Conservation (phyloP, 495 filamentous ascomycete species). For the Annulohypoxylon nitens region DNA sequence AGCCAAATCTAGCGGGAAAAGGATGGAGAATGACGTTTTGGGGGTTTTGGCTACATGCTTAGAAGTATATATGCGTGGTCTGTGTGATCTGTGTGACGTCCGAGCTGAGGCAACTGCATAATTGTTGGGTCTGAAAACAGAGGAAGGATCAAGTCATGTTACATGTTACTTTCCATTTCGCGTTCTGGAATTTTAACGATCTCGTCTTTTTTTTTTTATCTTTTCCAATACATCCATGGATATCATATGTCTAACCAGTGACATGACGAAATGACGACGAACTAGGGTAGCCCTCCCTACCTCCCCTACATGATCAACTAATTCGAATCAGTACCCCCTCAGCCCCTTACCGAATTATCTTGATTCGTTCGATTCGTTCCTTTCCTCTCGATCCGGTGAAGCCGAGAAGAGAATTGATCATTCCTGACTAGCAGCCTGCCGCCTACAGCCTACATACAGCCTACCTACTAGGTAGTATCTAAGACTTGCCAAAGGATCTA, state of each 20-base stretch:
- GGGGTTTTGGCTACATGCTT: neutral
- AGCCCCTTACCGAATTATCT: conserved; percentile 17
- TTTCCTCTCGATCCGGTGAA: conserved; percentile 30
- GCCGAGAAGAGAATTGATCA: conserved; percentile 20
- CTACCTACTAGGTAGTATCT: neutral
- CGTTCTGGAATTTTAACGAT: conserved; percentile 4
- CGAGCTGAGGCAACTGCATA: conserved; percentile 16
- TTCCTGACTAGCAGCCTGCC: conserved; percentile 4
- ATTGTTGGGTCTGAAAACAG: conserved; percentile 11
- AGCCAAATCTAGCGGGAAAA: neutral
- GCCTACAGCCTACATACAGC: neutral
- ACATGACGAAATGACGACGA: conserved; percentile 8
- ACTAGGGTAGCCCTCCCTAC: conserved; percentile 14
- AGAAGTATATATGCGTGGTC: neutral
- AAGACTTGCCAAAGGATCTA: neutral
- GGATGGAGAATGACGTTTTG: neutral
- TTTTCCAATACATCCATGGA: neutral
- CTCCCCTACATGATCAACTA: conserved; percentile 3
- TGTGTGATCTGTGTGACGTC: neutral
- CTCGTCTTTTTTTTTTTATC: neutral
- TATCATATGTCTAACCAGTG: neutral
- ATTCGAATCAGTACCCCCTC: conserved; percentile 12
- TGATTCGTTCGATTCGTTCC: conserved; percentile 11
- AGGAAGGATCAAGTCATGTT: conserved; percentile 2
- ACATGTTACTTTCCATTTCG: conserved; percentile 1